Percentiles rank a stretch among this genome's conserved stretches.
Conservation (phyloP, 352 stramenopile species). For the Globisporangium viniferum region DNA sequence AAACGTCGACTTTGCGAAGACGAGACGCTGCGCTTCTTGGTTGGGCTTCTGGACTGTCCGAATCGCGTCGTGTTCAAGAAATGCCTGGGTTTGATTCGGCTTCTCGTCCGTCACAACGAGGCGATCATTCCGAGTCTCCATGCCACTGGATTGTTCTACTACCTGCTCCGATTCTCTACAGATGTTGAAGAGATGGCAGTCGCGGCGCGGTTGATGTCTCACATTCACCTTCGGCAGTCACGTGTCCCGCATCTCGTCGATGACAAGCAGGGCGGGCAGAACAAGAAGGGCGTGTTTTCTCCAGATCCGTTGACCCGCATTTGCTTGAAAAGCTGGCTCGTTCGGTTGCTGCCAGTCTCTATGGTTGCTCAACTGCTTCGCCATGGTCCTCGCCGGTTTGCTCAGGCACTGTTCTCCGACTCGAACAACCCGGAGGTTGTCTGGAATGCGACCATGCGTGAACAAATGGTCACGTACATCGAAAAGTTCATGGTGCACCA, state of each 20-base stretch:
- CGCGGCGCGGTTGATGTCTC: constrained; percentile 69
- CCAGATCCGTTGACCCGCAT: constrained; percentile 80
- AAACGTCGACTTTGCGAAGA: constrained; percentile 75
- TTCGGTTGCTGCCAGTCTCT: constrained; percentile 76
- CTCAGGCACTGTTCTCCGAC: constrained; percentile 75
- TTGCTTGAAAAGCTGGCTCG: constrained; percentile 82
- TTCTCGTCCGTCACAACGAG: constrained; percentile 84
- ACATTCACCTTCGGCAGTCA: constrained; percentile 82
- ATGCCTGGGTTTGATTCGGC: constrained; percentile 70
- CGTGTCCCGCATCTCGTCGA: constrained; percentile 53
- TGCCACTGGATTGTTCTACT: constrained; percentile 85
- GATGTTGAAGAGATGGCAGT: constrained; percentile 85
- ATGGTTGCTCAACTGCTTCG: constrained; percentile 84
- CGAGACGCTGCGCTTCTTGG: constrained; percentile 75
- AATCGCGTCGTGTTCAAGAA: constrained; percentile 87
- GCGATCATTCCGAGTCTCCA: constrained; percentile 81
- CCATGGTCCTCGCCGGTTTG: constrained; percentile 72
- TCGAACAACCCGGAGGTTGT: constrained; percentile 86
- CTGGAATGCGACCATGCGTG: constrained; percentile 83
- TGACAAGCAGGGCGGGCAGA: constrained; percentile 73
- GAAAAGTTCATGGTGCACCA: constrained; percentile 85
- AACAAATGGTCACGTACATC: constrained; percentile 85
- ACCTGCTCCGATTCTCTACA: constrained; percentile 73
- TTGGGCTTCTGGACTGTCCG: constrained; percentile 73
- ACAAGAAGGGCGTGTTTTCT: constrained; percentile 80